Evolutionary conservation across 345 rosid species (phyloP), one percentile per base, ranked within the genome.

Genomic region (Citrus unshiu): DNA sequence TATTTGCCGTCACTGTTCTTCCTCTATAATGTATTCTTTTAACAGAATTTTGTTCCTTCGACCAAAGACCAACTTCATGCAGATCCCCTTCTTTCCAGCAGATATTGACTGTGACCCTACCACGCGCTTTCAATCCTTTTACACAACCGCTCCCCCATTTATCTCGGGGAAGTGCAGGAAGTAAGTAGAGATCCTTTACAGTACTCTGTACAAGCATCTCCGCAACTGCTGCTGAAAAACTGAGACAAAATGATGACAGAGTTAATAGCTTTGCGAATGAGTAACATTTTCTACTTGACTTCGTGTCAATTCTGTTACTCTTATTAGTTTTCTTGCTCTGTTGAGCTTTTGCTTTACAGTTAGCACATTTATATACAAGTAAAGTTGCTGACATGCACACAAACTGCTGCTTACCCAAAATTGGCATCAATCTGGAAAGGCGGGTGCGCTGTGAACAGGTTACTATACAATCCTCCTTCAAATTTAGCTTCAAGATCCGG

Each of bases 351-450:
- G 0, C 21, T 19, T 54, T 54, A 54, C 58, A 1, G 58, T 54
- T 18, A 4, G 22, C 22, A 34, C 29, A n/a, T 59, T 59, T 2
- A 22, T 59, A n/a, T 59, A 8, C 13, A 65, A 19, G 43, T 27
- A 51, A 9, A 18, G 43, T 27, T 24, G 27, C 24, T 25, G 57
- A 39, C 68, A 61, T 25, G 40, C 35, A 56, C 71, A 64, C 21
- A 29, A 83, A 7, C 40, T 49, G 54, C 59, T 74, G 70, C 90
- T 89, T 86, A 96, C 99, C 98, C 99, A 27, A 93, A 93, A 83
- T 96, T 96, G 60, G 95, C 98, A 80, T 96, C 99, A 19, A 96
- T 96, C 86, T 96, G 99, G 86, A 96, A 96, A 61, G 99, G 99
- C 2, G 99, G 98, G 70, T 94, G 98, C 3, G 98, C 93, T 14